Evolutionary conservation across 2,329 filamentous ascomycete species (phyloP), one percentile per base, ranked within the genome.

Genomic region (Colletotrichum spaethianum): DNA sequence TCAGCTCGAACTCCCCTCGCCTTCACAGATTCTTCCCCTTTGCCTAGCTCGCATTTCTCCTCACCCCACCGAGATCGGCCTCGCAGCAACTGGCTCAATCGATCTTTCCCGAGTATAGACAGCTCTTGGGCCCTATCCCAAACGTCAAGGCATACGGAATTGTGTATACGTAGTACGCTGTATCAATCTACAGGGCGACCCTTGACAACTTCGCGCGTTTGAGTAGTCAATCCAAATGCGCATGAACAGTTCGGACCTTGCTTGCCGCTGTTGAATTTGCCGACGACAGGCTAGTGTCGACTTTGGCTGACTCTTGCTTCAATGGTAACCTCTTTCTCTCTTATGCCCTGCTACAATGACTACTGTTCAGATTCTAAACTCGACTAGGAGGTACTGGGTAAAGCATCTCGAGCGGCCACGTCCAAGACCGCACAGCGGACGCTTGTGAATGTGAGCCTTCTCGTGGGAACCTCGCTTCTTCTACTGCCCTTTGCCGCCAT

Each of bases 351-450:
- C n/a, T 38, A n/a, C 26, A 52, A 12, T 26, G 20, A 38, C 2
- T 7, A 33, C 26, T n/a, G 1, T 16, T 23, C 33, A 18, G 33
- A 33, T 40, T 26, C 33, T 57, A 40, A 57, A 14, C 55, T 57
- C 20, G 14, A 40, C n/a, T 38, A 74, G 73, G 73, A 74, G 26
- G 60, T 62, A 18, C 52, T 73, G 11, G 48, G 57, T 28, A 70
- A 62, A 44, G 76, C 79, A 9, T 82, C 82, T 73, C 78, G 74
- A 70, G 80, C 81, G 36, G 80, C 83, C 23, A 89, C 87, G 48
- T 89, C 88, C 68, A 85, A 86, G 74, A 81, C 83, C 11, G 85
- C 86, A n/a, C 86, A 86, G 76, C 83, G 86, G 73, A 83, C 83
- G 1, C 82, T 87, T 67, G 78, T 90, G 53, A 86, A 86, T 72